A percentile compares a stretch with the other conserved stretches of the same genome.
Conservation (phyloP, 176 grass and related monocot genomes). For the Ananas comosus region DNA sequence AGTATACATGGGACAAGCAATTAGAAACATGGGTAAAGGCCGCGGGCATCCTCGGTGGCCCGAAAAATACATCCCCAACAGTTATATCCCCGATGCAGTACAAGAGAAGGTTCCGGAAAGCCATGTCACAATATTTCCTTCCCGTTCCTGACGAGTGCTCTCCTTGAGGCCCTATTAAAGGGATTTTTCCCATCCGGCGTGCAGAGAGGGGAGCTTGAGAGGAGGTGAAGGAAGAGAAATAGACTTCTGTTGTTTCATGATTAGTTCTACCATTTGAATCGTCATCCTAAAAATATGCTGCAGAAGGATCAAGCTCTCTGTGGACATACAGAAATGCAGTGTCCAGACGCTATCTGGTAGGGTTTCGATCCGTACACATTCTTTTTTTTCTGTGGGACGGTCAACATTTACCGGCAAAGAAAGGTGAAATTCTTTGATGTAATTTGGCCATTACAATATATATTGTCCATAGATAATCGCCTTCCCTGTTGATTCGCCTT, state of each 20-base stretch:
- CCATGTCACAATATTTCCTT: slow-evolving; percentile 85
- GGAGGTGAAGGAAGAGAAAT: not conserved
- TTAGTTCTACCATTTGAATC: slow-evolving; percentile 24
- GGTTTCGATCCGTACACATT: not conserved
- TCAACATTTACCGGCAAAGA: not conserved
- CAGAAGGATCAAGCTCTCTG: slow-evolving; percentile 12
- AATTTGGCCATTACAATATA: not conserved
- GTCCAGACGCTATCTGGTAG: not conserved
- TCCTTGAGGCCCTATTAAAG: slow-evolving; percentile 14
- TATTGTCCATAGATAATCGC: not conserved
- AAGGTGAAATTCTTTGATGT: not conserved
- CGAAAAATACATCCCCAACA: slow-evolving; percentile 64
- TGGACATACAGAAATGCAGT: slow-evolving; percentile 28
- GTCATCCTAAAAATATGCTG: slow-evolving; percentile 16
- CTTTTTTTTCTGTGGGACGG: not conserved
- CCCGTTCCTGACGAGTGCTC: slow-evolving; percentile 51
- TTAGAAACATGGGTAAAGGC: slow-evolving; percentile 95
- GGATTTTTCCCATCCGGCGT: not conserved
- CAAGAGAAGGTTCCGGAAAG: slow-evolving; percentile 91
- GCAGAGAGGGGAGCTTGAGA: not conserved
- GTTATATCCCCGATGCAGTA: slow-evolving; percentile 75
- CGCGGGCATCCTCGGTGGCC: slow-evolving; percentile 74
- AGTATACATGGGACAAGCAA: slow-evolving; percentile 96
- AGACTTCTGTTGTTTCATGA: slow-evolving; percentile 13
- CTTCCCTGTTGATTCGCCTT: not conserved